phyloP scores from a whole-genome alignment of 305 asterid genomes.

The Fraxinus latifolia region DNA sequence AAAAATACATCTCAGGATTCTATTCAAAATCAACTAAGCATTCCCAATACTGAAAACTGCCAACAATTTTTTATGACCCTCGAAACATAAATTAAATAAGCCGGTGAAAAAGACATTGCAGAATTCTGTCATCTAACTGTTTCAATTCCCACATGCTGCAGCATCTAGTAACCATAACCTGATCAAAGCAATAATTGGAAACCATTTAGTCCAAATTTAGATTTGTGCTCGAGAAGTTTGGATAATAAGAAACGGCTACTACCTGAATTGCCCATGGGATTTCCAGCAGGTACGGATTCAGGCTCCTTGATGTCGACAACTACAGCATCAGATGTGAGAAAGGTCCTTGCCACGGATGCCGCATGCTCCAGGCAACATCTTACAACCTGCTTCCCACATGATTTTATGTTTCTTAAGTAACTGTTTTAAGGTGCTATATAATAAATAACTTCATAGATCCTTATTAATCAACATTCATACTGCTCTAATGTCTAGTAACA shows the following conservation, averaged over 20 bases:
- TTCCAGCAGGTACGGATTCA: slow-evolving; percentile 32
- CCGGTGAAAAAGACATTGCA: neutral
- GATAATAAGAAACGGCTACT: neutral
- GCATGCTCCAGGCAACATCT: slow-evolving; percentile 55
- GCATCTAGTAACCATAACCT: slow-evolving; percentile 5
- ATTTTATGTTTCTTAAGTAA: neutral
- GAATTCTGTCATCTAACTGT: neutral
- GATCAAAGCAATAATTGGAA: neutral
- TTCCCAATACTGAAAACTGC: neutral
- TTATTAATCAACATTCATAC: neutral
- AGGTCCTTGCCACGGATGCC: slow-evolving; percentile 45
- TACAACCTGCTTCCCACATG: slow-evolving; percentile 34
- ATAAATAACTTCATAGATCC: neutral
- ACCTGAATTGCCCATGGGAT: slow-evolving; percentile 53
- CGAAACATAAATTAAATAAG: neutral
- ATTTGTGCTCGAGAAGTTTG: neutral
- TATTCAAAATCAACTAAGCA: neutral
- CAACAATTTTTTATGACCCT: neutral
- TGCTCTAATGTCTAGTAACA: neutral
- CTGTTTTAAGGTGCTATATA: neutral
- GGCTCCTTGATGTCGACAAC: slow-evolving; percentile 44
- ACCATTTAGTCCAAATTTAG: neutral
- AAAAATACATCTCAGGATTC: neutral
- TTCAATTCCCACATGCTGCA: neutral
- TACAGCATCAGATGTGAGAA: slow-evolving; percentile 46